These are phyloP conservation scores for Sanghuangporus baumii DNA, from an alignment of 1,284 basidiomycete genomes.

Conservation along the genomic window DNA sequence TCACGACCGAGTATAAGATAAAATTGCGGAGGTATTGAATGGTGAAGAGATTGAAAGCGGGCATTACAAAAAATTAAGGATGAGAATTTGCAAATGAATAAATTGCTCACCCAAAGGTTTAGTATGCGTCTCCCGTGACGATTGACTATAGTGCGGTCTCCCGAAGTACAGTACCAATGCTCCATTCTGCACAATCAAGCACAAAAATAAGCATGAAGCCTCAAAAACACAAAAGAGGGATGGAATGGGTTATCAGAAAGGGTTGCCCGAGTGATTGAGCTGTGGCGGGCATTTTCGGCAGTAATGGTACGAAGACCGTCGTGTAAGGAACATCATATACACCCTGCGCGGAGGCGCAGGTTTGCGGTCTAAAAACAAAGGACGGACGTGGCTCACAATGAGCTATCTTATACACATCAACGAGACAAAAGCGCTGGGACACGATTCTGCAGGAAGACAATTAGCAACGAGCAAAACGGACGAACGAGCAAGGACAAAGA, in stretches of 20 bases:
- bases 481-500: conserved; percentile 1
- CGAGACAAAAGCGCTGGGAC: not conserved
- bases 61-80: not conserved
- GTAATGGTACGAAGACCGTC: conserved; percentile 79
- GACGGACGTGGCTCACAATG: not conserved
- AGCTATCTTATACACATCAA: not conserved
- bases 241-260: conserved; percentile 46
- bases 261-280: conserved; percentile 78
- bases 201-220: not conserved
- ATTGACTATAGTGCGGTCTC: not conserved
- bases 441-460: not conserved
- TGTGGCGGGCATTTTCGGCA: conserved; percentile 89
- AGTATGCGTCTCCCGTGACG: no score
- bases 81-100: no score
- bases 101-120: not conserved
- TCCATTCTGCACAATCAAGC: not conserved
- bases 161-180: not conserved
- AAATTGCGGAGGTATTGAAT: not conserved
- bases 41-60: not conserved
- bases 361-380: not conserved
- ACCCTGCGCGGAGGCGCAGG: not conserved
- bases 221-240: not conserved
- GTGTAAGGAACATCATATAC: conserved; percentile 59
- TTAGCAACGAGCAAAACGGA: not conserved
- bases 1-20: conserved; percentile 25